Base-by-base conservation (phyloP, 495 filamentous ascomycete genomes). In the Elasticomyces elasticus region DNA sequence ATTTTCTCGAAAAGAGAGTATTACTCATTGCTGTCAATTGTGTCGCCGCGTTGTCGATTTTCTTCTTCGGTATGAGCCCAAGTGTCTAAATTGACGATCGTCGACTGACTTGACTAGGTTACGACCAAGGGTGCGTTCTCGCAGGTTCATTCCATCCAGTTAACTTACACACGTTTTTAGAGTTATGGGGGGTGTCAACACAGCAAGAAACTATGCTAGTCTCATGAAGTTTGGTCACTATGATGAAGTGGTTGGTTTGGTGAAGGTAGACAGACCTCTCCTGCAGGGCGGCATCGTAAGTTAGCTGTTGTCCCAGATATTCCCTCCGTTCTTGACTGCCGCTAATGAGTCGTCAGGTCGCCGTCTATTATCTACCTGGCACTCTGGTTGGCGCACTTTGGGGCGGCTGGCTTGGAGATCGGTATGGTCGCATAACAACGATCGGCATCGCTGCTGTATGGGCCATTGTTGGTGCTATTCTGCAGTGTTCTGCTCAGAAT, bases 131-230 rank as follows among this genome's bases (percentile, higher is more conserved):
- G 84, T 52, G 79, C 19, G 37, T 6, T 30, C 15, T 23, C 5
- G 22, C 33, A 15, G n/a, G 10, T 20, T 11, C 2, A 2, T 37
- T 38, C 19, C 5, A 15, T 12, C 3, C 24, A 23, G 20, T 23
- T 23, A 26, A 6, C 2, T 19, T 40, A 11, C 15, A 23, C 28
- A 10, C 11, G 17, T 2, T 24, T 24, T 33, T 19, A 58, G 49
- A 42, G 35, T 88, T 75, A 87, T 86, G 81, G 78, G 80, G 19
- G 84, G 85, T 43, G 85, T 87, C 7, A 86, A 87, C 64, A 80
- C 76, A 44, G 71, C 78, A 27, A 72, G 76, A 31, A 66, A 85
- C 56, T 86, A 86, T 62, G 78, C 81, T 56, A 71, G 79, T 10
- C 69, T 78, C 12, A 85, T 86, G 82, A 72, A 74, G 30, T 81